Evolutionary conservation across 495 filamentous ascomycete genomes (phyloP).

Genomic region (Penicillium parvum): DNA sequence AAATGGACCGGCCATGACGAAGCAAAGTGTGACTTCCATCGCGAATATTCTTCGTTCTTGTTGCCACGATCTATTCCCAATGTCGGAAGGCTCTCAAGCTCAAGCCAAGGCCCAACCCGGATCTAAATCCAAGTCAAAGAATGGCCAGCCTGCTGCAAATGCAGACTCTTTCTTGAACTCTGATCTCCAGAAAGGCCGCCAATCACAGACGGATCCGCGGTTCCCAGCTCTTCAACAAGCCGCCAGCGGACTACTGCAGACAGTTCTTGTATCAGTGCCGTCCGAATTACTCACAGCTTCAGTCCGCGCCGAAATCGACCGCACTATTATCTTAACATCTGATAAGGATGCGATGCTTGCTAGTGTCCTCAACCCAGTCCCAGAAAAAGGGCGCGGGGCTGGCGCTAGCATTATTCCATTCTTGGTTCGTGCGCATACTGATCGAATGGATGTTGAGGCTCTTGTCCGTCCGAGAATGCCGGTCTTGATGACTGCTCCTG

Average conservation of each 20-base stretch:
- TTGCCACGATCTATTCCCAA: constrained; percentile 60
- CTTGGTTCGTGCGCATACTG: constrained; percentile 55
- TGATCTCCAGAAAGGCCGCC: constrained; percentile 26
- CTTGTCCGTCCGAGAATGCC: constrained; percentile 67
- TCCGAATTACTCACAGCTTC: constrained; percentile 57
- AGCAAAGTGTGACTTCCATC: constrained; percentile 55
- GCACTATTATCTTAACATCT: constrained; percentile 64
- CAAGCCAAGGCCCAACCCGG: constrained; percentile 26
- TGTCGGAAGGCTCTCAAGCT: constrained; percentile 29
- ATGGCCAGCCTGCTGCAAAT: constrained; percentile 39
- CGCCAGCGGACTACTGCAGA: constrained; percentile 57
- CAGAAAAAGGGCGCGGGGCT: constrained; percentile 51
- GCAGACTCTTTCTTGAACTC: constrained; percentile 52
- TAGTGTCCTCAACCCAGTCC: constrained; percentile 71
- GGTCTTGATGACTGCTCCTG: constrained; percentile 35
- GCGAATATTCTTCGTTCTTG: constrained; percentile 52
- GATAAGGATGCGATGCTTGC: constrained; percentile 68
- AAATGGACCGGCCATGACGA: constrained; percentile 60
- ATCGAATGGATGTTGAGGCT: constrained; percentile 62
- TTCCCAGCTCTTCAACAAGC: constrained; percentile 36
- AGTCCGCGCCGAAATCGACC: constrained; percentile 67
- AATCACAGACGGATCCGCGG: constrained; percentile 12
- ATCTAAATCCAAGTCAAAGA: constrained; percentile 33
- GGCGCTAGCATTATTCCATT: constrained; percentile 74
- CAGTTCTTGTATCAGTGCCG: constrained; percentile 56